Evolutionary conservation across 441 rosid genomes (phyloP).

Genomic region (Populus hybrid): DNA sequence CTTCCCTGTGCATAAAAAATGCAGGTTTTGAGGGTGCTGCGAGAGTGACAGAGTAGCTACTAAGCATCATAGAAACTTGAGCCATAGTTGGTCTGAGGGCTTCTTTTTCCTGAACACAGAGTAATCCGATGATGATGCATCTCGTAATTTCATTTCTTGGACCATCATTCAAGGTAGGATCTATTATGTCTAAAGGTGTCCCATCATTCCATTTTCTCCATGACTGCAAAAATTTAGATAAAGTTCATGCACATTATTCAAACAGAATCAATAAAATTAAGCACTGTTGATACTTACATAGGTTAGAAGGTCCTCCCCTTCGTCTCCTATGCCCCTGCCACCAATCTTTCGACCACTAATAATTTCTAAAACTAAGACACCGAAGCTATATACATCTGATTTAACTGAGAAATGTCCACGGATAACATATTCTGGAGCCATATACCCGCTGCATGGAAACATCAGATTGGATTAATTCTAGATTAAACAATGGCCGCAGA

Average conservation of each 20-base stretch:
- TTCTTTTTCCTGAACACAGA: conserved; percentile 41
- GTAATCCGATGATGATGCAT: conserved; percentile 36
- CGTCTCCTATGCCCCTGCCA: neutral
- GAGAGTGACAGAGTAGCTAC: conserved; percentile 7
- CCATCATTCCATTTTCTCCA: conserved; percentile 34
- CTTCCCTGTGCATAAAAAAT: no score
- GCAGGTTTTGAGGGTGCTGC: no score
- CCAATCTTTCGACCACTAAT: conserved; percentile 15
- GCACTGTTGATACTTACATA: neutral
- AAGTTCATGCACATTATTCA: no score
- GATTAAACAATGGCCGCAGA: no score
- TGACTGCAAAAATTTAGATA: conserved; percentile 10
- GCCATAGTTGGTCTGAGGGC: conserved; percentile 38
- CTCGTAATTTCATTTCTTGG: conserved; percentile 17
- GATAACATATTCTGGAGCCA: no score
- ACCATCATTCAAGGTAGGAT: conserved; percentile 15
- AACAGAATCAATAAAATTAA: no score
- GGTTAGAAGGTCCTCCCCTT: conserved; percentile 14
- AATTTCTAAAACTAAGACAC: conserved; percentile 27
- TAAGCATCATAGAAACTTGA: conserved; percentile 35
- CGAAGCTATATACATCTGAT: conserved; percentile 35
- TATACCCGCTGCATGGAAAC: no score
- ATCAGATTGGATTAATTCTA: no score
- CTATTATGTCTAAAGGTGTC: conserved; percentile 17
- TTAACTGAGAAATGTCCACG: conserved; percentile 41